phyloP scores from a whole-genome alignment of 2,329 filamentous ascomycete genomes.

The Pseudogymnoascus verrucosus region DNA sequence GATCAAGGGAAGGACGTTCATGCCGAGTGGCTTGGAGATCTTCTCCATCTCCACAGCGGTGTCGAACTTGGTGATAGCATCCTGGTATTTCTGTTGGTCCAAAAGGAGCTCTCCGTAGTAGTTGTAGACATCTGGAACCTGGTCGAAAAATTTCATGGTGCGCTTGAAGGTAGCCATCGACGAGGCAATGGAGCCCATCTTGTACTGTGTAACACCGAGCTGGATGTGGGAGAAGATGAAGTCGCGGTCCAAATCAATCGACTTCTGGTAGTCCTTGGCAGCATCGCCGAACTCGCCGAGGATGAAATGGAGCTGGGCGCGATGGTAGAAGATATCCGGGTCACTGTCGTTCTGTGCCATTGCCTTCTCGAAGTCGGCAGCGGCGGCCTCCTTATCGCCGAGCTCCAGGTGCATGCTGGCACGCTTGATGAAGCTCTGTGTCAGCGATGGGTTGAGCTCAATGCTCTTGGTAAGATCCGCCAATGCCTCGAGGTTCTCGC shows the following conservation, averaged over 20 bases:
- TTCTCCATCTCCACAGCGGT: conserved; percentile 99
- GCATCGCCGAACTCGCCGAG: conserved; percentile 87
- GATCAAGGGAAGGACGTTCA: conserved; percentile 96
- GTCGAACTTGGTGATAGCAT: conserved; percentile 97
- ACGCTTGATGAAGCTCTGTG: conserved; percentile 97
- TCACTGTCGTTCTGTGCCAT: conserved; percentile 78
- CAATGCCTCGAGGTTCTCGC: conserved; percentile 76
- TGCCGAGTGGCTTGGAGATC: conserved; percentile 82
- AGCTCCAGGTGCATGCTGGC: conserved; percentile 96
- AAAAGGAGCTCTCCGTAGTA: conserved; percentile 97
- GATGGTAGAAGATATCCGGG: conserved; percentile 98
- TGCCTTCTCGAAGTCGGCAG: conserved; percentile 79
- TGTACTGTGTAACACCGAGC: conserved; percentile 97
- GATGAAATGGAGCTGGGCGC: conserved; percentile 96
- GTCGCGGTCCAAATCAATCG: conserved; percentile 87
- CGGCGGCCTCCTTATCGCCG: conserved; percentile 77
- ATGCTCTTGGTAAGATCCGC: conserved; percentile 87
- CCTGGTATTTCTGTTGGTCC: conserved; percentile 90
- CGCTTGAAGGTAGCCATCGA: conserved; percentile 97
- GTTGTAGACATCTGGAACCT: conserved; percentile 97
- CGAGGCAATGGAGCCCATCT: conserved; percentile 96
- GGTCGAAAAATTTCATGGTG: conserved; percentile 97
- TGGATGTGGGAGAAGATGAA: conserved; percentile 99
- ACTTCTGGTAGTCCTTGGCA: conserved; percentile 98
- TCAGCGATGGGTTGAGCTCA: conserved; percentile 77